Evolutionary conservation across 2,329 filamentous ascomycete species (phyloP).

Genomic region (Diaporthe velutina): DNA sequence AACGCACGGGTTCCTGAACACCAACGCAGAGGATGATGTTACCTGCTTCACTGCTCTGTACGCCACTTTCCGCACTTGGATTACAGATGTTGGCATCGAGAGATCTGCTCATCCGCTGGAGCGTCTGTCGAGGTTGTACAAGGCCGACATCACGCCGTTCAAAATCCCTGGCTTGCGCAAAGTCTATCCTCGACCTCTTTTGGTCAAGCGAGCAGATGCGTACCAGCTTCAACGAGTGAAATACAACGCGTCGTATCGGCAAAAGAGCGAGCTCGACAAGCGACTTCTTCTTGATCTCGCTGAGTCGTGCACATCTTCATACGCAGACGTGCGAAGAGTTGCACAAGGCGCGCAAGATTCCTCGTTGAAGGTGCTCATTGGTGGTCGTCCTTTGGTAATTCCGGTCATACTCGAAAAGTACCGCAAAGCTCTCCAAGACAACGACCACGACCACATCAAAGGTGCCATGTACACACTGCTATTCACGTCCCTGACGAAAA

Average conservation of each 20-base stretch:
- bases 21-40: conserved; percentile 94
- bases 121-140: conserved; percentile 85
- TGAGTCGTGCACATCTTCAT: conserved; percentile 89
- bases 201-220: conserved; percentile 91
- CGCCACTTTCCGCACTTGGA: conserved; percentile 94
- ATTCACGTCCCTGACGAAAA: conserved; percentile 89
- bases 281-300: conserved; percentile 87
- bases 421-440: conserved; percentile 80
- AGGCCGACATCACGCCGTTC: conserved; percentile 90
- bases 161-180: conserved; percentile 95
- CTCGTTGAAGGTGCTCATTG: conserved; percentile 90
- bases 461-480: conserved; percentile 92
- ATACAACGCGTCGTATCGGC: conserved; percentile 89
- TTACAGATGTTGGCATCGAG: conserved; percentile 97
- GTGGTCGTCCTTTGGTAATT: conserved; percentile 89
- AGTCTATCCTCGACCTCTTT: conserved; percentile 89
- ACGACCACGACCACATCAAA: conserved; percentile 93
- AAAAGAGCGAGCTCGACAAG: conserved; percentile 92
- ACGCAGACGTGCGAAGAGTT: conserved; percentile 94
- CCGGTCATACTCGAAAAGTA: conserved; percentile 86
- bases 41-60: conserved; percentile 94
- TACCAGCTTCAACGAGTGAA: conserved; percentile 95
- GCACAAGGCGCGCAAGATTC: conserved; percentile 94
- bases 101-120: conserved; percentile 94
- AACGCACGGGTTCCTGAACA: conserved; percentile 85